Conservation (phyloP, 1,284 basidiomycete genomes). For the Rhizoctonia solani region DNA sequence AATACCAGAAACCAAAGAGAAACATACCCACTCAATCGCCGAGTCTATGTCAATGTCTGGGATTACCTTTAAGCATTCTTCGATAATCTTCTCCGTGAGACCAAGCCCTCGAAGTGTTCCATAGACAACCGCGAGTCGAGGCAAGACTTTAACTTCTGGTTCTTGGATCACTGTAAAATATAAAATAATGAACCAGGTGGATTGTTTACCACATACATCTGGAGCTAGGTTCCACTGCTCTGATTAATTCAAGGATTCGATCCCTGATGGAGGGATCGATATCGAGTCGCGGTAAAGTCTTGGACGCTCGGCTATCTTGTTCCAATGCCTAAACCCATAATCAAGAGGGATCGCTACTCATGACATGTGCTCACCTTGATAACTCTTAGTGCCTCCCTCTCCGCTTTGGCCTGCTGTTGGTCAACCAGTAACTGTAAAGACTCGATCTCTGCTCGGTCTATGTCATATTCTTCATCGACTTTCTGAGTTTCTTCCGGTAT, state of each 20-base stretch:
- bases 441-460: constrained; percentile 24
- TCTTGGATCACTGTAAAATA: constrained; percentile 40
- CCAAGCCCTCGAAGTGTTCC: constrained; percentile 85
- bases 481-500: too few relatives aligned
- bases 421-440: constrained; percentile 71
- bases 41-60: constrained; percentile 81
- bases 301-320: constrained; percentile 78
- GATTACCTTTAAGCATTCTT: constrained; percentile 67
- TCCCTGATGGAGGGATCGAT: constrained; percentile 65
- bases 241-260: constrained; percentile 59
- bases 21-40: constrained; percentile 86
- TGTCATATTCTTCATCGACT: constrained; percentile 14
- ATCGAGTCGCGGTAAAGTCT: constrained; percentile 65
- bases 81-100: constrained; percentile 71
- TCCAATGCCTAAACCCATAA: constrained; percentile 68
- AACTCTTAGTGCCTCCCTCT: constrained; percentile 81
- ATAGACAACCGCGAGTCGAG: constrained; percentile 77
- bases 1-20: not conserved
- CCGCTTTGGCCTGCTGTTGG: constrained; percentile 82
- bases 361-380: constrained; percentile 53
- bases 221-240: constrained; percentile 45
- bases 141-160: constrained; percentile 71
- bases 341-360: not conserved
- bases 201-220: constrained; percentile 44
- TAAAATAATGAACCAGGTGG: not conserved